These are phyloP conservation scores for Pleoardoris graminearum DNA, from an alignment of 2,329 filamentous ascomycete genomes.

Conservation along the genomic window DNA sequence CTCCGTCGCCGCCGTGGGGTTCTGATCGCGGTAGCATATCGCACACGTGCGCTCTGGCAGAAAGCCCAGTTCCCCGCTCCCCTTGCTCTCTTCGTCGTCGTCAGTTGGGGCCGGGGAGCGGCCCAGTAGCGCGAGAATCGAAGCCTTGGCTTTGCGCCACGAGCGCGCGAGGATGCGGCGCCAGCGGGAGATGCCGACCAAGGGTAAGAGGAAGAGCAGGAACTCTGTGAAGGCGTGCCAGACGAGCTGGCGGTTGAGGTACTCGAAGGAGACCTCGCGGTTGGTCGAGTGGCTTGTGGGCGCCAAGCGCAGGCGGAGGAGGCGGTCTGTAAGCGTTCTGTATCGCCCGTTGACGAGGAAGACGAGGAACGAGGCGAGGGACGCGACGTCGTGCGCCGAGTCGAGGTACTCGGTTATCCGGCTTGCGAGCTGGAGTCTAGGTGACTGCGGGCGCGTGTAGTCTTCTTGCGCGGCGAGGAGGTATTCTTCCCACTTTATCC, in stretches of 20 bases:
- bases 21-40: constrained; percentile 95
- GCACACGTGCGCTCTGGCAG: constrained; percentile 92
- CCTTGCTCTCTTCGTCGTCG: constrained; percentile 49
- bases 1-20: constrained; percentile 67
- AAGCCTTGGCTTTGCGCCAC: constrained; percentile 77
- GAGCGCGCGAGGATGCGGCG: constrained; percentile 81
- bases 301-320: constrained; percentile 81
- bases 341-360: constrained; percentile 92
- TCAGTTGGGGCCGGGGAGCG: constrained; percentile 49
- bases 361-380: constrained; percentile 82
- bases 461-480: constrained; percentile 76
- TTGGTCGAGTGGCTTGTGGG: constrained; percentile 81
- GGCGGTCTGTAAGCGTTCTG: constrained; percentile 82
- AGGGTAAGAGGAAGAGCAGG: constrained; percentile 90
- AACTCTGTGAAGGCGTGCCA: constrained; percentile 99
- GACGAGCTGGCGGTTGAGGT: constrained; percentile 93
- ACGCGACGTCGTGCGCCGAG: constrained; percentile 77
- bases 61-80: constrained; percentile 77
- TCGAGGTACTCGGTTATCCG: constrained; percentile 69
- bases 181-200: constrained; percentile 95
- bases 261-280: constrained; percentile 94
- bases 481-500: constrained; percentile 91
- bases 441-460: constrained; percentile 60
- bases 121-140: constrained; percentile 54
- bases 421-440: constrained; percentile 61